Evolutionary conservation across 257 asterid species (phyloP), one percentile per base, ranked within the genome.

Genomic region (Rauvolfia tetraphylla): DNA sequence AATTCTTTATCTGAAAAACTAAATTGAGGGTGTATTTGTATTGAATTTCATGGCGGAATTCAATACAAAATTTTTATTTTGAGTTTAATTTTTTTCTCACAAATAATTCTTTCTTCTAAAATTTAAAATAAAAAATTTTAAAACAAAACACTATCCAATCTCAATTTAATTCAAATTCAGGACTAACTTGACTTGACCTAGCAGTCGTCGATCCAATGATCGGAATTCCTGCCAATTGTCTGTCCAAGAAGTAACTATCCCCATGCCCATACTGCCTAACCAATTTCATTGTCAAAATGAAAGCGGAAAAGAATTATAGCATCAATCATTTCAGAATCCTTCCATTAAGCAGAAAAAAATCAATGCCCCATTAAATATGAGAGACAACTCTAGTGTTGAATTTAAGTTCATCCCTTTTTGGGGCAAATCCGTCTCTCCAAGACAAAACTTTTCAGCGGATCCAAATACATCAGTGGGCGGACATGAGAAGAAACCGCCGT

Each of bases 401-500:
- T 25, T 22, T 72, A 25, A 72, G 4, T 65, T 65, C 70, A 18
- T 71, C 67, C 39, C 79, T 44, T 4, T 25, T 25, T 77, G 65
- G 23, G 13, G 62, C 72, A 70, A 72, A 51, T 51, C 62, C 58
- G 27, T 41, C 54, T 13, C 71, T 36, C 29, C 38, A 22, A n/a
- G 42, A 51, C 34, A 41, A 36, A 59, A 67, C 10, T 73, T 9
- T 53, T 17, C 51, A 31, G 76, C 10, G 17, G 13, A 11, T 34
- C 33, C 63, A 15, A 27, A 54, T 73, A 66, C 67, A 56, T 53
- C 56, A 23, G n/a, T 74, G 27, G 36, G 38, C 23, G 8, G n/a
- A 36, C 69, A 73, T 11, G 12, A 5, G 10, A 46, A 74, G 39
- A 25, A 74, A 46, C 38, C 57, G 67, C 73, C 79, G 54, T 59